Conservation (phyloP, 2,329 filamentous ascomycete species). For the Thelonectria discophora region DNA sequence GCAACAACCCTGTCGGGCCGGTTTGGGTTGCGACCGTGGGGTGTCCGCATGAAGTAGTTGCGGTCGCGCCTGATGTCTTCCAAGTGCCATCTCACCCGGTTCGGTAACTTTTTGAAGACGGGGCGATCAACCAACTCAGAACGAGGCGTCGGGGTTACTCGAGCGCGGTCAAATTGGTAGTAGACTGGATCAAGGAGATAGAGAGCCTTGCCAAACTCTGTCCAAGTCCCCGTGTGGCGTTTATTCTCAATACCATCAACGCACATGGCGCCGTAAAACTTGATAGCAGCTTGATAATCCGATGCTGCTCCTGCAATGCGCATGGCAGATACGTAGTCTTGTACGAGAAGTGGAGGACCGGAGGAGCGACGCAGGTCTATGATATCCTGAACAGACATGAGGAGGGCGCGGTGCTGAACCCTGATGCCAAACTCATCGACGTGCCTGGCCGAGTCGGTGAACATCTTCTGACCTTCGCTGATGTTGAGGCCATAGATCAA, state of each 20-base stretch:
- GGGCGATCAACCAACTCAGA: constrained; percentile 3
- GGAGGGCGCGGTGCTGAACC: constrained; percentile 49
- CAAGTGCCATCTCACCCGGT: constrained; percentile 40
- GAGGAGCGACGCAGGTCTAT: constrained; percentile 44
- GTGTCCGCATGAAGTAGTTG: constrained; percentile 22
- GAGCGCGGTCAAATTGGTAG: constrained; percentile 54
- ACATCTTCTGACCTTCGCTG: constrained; percentile 50
- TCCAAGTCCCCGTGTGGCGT: constrained; percentile 49
- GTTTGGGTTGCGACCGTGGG: too few relatives aligned
- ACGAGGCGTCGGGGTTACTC: constrained; percentile 46
- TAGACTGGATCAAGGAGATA: constrained; percentile 58
- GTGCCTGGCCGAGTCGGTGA: constrained; percentile 48
- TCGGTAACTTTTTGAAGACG: not conserved
- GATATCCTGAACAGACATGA: constrained; percentile 49
- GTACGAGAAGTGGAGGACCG: constrained; percentile 42
- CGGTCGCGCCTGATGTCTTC: constrained; percentile 40
- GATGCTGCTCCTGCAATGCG: constrained; percentile 58
- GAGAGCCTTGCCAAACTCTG: constrained; percentile 58
- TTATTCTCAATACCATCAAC: constrained; percentile 38
- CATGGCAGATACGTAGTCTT: constrained; percentile 57
- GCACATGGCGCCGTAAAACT: constrained; percentile 47
- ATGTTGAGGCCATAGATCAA: constrained; percentile 53
- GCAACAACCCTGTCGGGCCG: too few relatives aligned
- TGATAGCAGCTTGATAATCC: constrained; percentile 47
- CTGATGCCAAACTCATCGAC: constrained; percentile 58